Base-by-base conservation (phyloP, 345 rosid species). In the Carallia brachiata region DNA sequence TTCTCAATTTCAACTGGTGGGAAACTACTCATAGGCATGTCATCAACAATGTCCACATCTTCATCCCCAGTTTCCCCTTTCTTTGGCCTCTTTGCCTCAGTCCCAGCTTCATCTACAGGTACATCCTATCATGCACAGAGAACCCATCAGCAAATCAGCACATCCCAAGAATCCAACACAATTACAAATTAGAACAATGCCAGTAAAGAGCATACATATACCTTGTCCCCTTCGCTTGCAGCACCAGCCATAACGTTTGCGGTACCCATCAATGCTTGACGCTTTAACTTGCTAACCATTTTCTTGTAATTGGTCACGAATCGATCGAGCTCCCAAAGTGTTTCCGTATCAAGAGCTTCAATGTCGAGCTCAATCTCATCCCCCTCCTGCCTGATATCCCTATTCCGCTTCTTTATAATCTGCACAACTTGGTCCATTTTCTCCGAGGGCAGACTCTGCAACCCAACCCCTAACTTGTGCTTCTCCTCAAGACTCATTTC, bases 1-100 rank as follows among this genome's bases (percentile, higher is more conserved):
- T 85, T 91, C 77, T 89, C 97, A 56, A 91, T 91, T 82, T 91
- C 92, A 37, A 91, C 92, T 1, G 97, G 88, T 27, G 97, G 97
- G 36, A 89, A 91, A 75, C 79, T 87, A 68, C 84, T 86, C 76
- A 82, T 67, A 0, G 97, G 97, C 81, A 86, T 86, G 70, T 89
- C 95, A 67, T 91, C 97, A n/a, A 92, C 97, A 58, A 91, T 91
- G 81, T 91, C 97, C 57, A 91, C 94, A 75, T 91, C 94, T 50
- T 91, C 97, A 52, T 91, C 95, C 10, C 94, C 88, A 36, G 66
- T 76, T n/a, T 90, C 97, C 61, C 90, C 91, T 75, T 85, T 90
- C 82, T 83, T 89, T 18, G 72, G 82, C 83, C 79, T 91, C 81
- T 89, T 87, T 23, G 72, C 65, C 54, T 86, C 86, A 23, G 66